A percentile compares a stretch with the other conserved stretches of the same genome.
Evolutionary conservation across 352 stramenopile genomes (phyloP).

Genomic region (Stramenopiles sp.): DNA sequence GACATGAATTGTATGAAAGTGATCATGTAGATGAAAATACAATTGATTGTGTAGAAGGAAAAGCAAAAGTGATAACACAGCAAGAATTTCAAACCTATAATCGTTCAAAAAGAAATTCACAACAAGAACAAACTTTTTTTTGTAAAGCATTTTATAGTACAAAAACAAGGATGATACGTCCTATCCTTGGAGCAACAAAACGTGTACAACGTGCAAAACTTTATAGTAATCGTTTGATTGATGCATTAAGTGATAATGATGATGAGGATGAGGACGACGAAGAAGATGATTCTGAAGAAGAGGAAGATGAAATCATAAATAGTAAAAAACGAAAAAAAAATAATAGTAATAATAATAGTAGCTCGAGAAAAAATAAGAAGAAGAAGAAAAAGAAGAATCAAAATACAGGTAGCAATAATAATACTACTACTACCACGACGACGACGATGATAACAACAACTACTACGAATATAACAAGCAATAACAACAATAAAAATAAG

Average conservation of each 20-base stretch:
- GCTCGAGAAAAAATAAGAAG: neutral
- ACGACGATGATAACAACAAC: neutral
- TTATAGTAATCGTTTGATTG: neutral
- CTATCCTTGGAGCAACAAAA: neutral
- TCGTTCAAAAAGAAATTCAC: neutral
- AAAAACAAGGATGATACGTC: neutral
- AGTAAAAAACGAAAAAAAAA: no score
- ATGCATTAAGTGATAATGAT: neutral
- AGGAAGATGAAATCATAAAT: no score
- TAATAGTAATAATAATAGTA: no score
- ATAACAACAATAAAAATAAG: neutral
- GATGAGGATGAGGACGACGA: neutral
- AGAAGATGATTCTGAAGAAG: neutral
- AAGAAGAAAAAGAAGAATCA: neutral
- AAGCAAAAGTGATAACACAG: slow-evolving; percentile 9
- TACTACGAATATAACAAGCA: neutral
- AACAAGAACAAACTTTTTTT: slow-evolving; percentile 10
- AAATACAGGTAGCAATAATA: neutral
- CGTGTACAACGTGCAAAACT: neutral
- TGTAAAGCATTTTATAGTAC: neutral
- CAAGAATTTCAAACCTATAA: slow-evolving; percentile 8
- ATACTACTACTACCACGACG: neutral
- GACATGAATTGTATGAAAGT: slow-evolving; percentile 19
- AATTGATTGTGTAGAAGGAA: slow-evolving; percentile 11
- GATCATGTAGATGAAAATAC: slow-evolving; percentile 14